A percentile compares a stretch with the other conserved stretches of the same genome.
Evolutionary conservation across 257 asterid genomes (phyloP).

Genomic region (Echium plantagineum): DNA sequence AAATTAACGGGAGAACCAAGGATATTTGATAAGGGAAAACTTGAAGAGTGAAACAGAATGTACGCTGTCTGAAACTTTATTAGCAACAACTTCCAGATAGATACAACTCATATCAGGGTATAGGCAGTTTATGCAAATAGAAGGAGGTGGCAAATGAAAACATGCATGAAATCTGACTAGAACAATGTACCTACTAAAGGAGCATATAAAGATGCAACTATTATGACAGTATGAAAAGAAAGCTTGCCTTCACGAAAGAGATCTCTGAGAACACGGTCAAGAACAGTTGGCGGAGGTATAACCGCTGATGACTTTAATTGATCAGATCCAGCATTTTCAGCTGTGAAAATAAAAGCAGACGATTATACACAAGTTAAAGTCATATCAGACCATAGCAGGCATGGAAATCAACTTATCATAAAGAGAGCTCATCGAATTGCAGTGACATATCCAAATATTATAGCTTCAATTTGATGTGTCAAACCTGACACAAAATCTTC

Average conservation of each 20-base stretch:
- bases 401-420: neutral
- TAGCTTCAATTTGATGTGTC: conserved; percentile 7
- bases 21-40: neutral
- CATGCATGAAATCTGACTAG: neutral
- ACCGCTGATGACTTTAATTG: conserved; percentile 58
- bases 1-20: too few species aligned
- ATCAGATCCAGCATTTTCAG: conserved; percentile 51
- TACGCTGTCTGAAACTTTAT: neutral
- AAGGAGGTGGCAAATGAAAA: neutral
- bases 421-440: neutral
- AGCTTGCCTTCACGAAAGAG: conserved; percentile 62
- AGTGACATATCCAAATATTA: neutral
- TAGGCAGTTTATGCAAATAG: neutral
- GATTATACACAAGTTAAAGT: neutral
- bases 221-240: conserved; percentile 4
- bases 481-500: conserved; percentile 89
- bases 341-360: conserved; percentile 19
- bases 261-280: conserved; percentile 87
- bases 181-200: neutral
- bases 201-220: conserved; percentile 8
- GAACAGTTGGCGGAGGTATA: conserved; percentile 89
- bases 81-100: neutral
- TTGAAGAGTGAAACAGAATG: neutral
- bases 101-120: neutral
- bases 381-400: neutral